Base-by-base conservation (phyloP, 2,329 filamentous ascomycete genomes). In the Plenodomus biglobosus region DNA sequence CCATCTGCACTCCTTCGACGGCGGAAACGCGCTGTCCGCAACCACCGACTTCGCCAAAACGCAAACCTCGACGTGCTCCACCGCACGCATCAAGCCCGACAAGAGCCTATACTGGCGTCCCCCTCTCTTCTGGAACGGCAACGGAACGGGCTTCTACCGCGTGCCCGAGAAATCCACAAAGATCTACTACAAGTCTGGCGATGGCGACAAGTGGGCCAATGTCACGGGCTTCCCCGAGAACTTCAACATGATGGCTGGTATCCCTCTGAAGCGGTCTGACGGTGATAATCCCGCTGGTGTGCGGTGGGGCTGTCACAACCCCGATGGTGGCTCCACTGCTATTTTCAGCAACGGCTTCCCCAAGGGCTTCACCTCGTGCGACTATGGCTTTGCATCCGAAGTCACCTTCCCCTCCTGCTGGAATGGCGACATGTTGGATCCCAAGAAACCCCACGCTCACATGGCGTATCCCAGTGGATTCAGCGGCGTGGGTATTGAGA, bases 91-190 rank as follows among this genome's bases (percentile, higher is more conserved):
- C 48, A 71, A 71, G 59, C 52, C 62, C 11, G 70, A 73, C 53
- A 70, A 71, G 57, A 66, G 61, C 42, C 46, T 70, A 50, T 73
- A 73, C 61, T 73, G 70, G 70, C 66, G 67, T 34, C 69, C 70
- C 3, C 62, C 66, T 11, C 61, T 73, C 21, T 71, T 60, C 61
- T 71, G 59, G 59, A 69, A 70, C 39, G 65, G 65, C 36, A 71
- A 70, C 48, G 62, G 61, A 48, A 69, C 65, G 27, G 64, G 65
- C 30, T 69, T 70, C 53, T 62, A 68, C 48, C 65, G 61, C 13
- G 70, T 73, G 10, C 69, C 69, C 1, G 67, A 73, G 46, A 53
- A 62, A 38, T 59, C 58, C 24, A 59, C 66, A 38, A 71, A 72
- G 55, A 59, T 70, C 38, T 73, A 73, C 62, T 73, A 73, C 64